A percentile compares a stretch with the other conserved stretches of the same genome.
Conservation (phyloP, 2,329 filamentous ascomycete species). For the Graphiopsis chlorocephala region DNA sequence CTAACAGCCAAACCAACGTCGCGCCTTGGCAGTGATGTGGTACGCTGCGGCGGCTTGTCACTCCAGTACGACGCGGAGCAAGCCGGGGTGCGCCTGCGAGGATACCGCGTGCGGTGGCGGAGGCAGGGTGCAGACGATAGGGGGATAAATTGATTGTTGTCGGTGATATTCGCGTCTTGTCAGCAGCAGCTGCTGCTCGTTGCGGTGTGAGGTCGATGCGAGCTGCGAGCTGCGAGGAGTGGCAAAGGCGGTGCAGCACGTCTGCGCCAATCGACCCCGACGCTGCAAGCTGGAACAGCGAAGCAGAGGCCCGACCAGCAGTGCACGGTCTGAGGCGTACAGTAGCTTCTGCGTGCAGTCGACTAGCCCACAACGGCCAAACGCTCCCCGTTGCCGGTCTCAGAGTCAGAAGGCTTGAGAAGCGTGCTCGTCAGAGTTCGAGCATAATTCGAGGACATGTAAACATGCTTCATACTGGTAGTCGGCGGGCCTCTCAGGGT, state of each 20-base stretch:
- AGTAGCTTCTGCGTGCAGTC: background rate
- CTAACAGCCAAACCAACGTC: background rate
- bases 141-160: background rate
- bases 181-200: background rate
- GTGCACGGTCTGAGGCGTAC: background rate
- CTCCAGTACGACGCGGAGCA: background rate
- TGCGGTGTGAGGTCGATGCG: background rate
- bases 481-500: background rate
- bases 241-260: background rate
- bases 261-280: background rate
- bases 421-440: background rate
- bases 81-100: background rate
- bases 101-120: background rate
- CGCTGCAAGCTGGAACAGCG: background rate
- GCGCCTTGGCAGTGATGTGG: background rate
- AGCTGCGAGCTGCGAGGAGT: background rate
- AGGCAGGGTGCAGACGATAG: background rate
- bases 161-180: background rate
- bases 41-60: background rate
- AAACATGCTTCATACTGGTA: background rate
- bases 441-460: background rate
- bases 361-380: background rate
- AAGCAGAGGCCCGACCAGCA: background rate
- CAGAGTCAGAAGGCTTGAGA: background rate
- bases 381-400: slow-evolving; percentile 4